Evolutionary conservation across 345 rosid species (phyloP), one percentile per base, ranked within the genome.

Genomic region (Brassica carinata): DNA sequence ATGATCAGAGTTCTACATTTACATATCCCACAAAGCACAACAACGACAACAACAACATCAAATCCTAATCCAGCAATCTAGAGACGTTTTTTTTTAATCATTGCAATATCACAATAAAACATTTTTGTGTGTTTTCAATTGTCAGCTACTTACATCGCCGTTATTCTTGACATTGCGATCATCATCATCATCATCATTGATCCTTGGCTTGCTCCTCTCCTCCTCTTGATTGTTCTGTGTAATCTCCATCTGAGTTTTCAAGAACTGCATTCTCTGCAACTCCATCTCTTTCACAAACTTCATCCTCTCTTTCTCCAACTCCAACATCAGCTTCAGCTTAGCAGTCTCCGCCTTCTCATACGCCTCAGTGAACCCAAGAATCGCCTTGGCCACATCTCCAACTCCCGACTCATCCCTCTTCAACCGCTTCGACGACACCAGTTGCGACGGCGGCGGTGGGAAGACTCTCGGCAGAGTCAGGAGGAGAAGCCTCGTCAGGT

Each of bases 291-390:
- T 92, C 0, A 86, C 89, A n/a, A 96, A 96, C 79, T 87, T 84
- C 97, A 96, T 91, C 89, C 97, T 86, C 67, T 92, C 86, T 82
- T 93, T 96, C 82, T 96, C 99, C 93, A 96, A 83, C 81, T 93
- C 99, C 86, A 89, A 75, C 83, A 90, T 88, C 57, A 91, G 88
- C 86, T 88, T 86, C 84, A 93, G 79, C 85, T 91, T 93, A 0
- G 90, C 91, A 1, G 81, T 90, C 85, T 96, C 99, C 1, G 98
- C 94, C 64, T 87, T 88, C 87, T 93, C 99, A 61, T 96, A 96
- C 0, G 90, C 92, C 66, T 93, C 96, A 4, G 93, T 94, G 48
- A 95, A 89, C 62, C 83, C 90, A 19, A 86, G 59, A 26, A 95
- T 89, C 11, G 98, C 97, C 65, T 76, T 86, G 0, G 89, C 90